Evolutionary conservation across 1,284 basidiomycete species (phyloP), one percentile per base, ranked within the genome.

Genomic region (Leccinum glutinopallens): DNA sequence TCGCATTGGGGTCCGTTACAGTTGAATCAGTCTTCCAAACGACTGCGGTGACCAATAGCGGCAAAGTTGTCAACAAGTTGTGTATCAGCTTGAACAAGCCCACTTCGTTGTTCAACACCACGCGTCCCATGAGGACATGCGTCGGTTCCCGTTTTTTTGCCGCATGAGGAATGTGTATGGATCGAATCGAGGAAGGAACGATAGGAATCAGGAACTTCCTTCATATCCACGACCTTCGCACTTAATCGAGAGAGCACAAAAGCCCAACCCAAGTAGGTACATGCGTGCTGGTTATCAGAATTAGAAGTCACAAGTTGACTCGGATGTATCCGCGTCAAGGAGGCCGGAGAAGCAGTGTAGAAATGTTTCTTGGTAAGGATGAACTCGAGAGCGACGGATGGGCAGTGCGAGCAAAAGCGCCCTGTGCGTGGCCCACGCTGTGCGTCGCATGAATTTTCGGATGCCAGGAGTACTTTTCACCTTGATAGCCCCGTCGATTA

Each of bases 241-340:
- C 78, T 76, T 33, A 92, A 72, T n/a, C 86, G 83, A 1, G 85
- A 88, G 5, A 95, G 83, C 1, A 94, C 84, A 71, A 88, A 91
- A 0, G 92, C 82, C 92, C 93, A 95, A 0, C 87, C 88, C 12
- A 94, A 81, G 67, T 91, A 89, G 10, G 88, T 83, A 69, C 88
- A 88, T 0, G 85, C 84, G 68, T 87, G 87, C 66, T 89, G 85
- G 65, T 84, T 84, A 65, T 86, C 82, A 19, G 81, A 72, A 68
- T 88, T 70, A 53, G 79, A 80, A 5, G 83, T 81, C 58, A 96
- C 84, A 17, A 90, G 77, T 53, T 87, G 25, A 29, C 25, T 29
- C 25, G 25, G 81, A 72, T 94, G 91, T 65, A 92, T 83, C 60
- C 78, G 78, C 66, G 81, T 79, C 49, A 93, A 76, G 15, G 82